phyloP scores from a whole-genome alignment of 1,284 basidiomycete species.

The Ganoderma lucidum region DNA sequence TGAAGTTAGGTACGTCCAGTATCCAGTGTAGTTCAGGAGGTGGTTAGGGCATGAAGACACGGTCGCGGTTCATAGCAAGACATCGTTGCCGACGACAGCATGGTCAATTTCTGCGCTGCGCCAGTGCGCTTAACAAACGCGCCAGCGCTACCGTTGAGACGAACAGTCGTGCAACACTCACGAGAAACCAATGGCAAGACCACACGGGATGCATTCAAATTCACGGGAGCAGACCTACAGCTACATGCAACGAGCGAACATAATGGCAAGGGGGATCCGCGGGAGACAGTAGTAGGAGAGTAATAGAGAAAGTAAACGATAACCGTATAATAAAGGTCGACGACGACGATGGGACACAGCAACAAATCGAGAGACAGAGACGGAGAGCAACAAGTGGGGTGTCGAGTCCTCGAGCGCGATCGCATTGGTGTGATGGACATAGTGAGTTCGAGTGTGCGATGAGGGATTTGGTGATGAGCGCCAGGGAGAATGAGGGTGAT shows the following conservation, averaged over 20 bases:
- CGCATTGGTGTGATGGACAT: slow-evolving; percentile 14
- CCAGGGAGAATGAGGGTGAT: not conserved
- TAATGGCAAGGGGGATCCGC: slow-evolving; percentile 21
- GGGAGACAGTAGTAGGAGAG: slow-evolving; percentile 14
- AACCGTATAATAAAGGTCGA: slow-evolving; percentile 28
- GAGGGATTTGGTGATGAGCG: not conserved
- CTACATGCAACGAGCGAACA: slow-evolving; percentile 30
- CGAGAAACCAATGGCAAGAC: slow-evolving; percentile 10
- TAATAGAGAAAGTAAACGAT: slow-evolving; percentile 28
- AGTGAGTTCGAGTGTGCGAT: not conserved
- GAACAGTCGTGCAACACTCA: not conserved
- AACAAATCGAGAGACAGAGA: slow-evolving; percentile 11
- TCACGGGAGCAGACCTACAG: slow-evolving; percentile 22
- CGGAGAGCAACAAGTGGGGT: slow-evolving; percentile 16
- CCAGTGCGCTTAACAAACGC: not conserved
- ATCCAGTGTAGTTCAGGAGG: not conserved
- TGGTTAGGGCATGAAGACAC: slow-evolving; percentile 5
- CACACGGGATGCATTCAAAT: slow-evolving; percentile 27
- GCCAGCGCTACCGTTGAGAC: not conserved
- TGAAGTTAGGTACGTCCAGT: not conserved
- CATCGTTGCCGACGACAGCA: not conserved
- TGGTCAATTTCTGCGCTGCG: not conserved
- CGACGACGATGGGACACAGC: slow-evolving; percentile 4
- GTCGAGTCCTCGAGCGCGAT: slow-evolving; percentile 23
- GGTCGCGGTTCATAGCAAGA: slow-evolving; percentile 1